These are phyloP conservation scores for Rhodomyrtus psidioides DNA, from an alignment of 441 rosid species.

Conservation along the genomic window DNA sequence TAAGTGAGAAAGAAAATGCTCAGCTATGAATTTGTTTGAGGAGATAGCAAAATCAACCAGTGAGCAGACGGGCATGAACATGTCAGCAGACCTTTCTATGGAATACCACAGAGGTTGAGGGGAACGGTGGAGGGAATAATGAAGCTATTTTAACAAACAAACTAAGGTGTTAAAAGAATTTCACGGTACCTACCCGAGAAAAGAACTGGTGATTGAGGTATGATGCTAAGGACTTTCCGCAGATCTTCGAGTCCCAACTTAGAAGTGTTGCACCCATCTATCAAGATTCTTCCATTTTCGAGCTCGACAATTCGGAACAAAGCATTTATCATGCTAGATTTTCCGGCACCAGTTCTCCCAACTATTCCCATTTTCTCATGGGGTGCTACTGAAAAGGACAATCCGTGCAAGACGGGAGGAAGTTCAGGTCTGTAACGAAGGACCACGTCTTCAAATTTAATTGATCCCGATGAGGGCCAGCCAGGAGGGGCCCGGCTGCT, in stretches of 20 bases:
- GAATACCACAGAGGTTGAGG: background rate
- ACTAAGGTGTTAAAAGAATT: background rate
- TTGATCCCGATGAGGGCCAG: conserved; percentile 92
- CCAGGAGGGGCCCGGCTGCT: conserved; percentile 79
- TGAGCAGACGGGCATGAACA: background rate
- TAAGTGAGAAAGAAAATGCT: background rate
- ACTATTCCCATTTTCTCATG: conserved; percentile 87
- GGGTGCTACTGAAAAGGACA: conserved; percentile 66
- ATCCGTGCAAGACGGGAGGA: conserved; percentile 81
- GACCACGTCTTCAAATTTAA: conserved; percentile 79
- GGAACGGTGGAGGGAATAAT: background rate
- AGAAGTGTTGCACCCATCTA: conserved; percentile 65
- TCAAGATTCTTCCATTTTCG: conserved; percentile 73
- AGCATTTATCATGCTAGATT: conserved; percentile 91
- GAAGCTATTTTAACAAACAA: background rate
- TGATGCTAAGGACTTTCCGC: conserved; percentile 86
- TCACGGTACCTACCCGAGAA: conserved; percentile 61
- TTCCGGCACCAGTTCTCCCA: conserved; percentile 98
- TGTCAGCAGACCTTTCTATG: background rate
- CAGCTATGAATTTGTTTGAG: background rate
- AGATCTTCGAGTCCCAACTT: conserved; percentile 80
- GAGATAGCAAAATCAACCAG: background rate
- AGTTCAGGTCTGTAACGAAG: conserved; percentile 85
- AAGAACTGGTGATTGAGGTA: conserved; percentile 93
- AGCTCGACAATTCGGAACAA: conserved; percentile 85